phyloP scores from a whole-genome alignment of 257 asterid genomes.

The Lavandula angustifolia region DNA sequence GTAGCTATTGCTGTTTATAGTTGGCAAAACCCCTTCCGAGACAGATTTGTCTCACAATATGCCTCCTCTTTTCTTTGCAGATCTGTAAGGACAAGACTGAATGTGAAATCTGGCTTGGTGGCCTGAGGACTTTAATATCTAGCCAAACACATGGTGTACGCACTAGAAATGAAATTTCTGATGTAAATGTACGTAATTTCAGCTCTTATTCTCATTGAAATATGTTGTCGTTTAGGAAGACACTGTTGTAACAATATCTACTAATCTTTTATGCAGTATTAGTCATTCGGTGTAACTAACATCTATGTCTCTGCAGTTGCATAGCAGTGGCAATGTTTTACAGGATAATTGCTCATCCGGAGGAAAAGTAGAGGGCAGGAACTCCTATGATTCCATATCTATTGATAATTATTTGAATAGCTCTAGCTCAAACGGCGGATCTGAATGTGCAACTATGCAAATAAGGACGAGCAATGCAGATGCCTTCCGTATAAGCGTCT shows the following conservation, averaged over 20 bases:
- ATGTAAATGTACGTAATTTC: slow-evolving; percentile 43
- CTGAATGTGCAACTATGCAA: slow-evolving; percentile 82
- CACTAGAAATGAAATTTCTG: slow-evolving; percentile 63
- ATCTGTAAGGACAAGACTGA: slow-evolving; percentile 86
- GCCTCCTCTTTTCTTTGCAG: slow-evolving; percentile 43
- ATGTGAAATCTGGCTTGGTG: slow-evolving; percentile 87
- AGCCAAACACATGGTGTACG: slow-evolving; percentile 56
- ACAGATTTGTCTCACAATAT: slow-evolving; percentile 8
- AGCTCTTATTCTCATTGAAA: slow-evolving; percentile 17
- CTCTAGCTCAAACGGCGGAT: slow-evolving; percentile 68
- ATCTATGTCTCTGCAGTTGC: slow-evolving; percentile 54
- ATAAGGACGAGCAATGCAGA: slow-evolving; percentile 76
- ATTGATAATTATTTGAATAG: slow-evolving; percentile 34
- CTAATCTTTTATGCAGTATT: neutral
- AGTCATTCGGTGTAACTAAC: neutral
- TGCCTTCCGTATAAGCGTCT: slow-evolving; percentile 91
- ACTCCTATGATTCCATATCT: slow-evolving; percentile 45
- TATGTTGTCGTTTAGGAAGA: neutral
- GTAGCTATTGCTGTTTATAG: slow-evolving; percentile 31
- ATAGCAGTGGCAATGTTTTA: slow-evolving; percentile 49
- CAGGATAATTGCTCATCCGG: slow-evolving; percentile 47
- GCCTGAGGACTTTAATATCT: slow-evolving; percentile 64
- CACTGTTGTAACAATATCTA: neutral
- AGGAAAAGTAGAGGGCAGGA: slow-evolving; percentile 54
- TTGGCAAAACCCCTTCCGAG: slow-evolving; percentile 2